Conservation (phyloP, 805 yeast species). For the Hanseniaspora mollemarum region DNA sequence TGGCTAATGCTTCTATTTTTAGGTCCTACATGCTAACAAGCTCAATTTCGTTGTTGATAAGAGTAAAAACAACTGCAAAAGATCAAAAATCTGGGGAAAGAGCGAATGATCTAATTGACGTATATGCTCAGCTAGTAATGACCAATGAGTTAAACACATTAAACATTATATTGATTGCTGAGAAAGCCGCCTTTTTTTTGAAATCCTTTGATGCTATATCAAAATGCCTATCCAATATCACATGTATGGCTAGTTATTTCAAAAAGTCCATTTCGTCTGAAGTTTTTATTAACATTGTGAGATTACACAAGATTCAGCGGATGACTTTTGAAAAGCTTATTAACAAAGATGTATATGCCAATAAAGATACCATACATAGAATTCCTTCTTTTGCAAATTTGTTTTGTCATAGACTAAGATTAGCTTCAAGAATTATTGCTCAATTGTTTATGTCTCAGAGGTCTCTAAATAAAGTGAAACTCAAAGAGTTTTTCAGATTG, state of each 20-base stretch:
- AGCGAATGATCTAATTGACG: not conserved
- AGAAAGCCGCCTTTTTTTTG: not conserved
- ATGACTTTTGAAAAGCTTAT: not conserved
- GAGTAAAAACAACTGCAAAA: not conserved
- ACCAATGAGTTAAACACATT: slow-evolving; percentile 4
- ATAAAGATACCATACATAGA: slow-evolving; percentile 7
- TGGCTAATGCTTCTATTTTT: slow-evolving; percentile 7
- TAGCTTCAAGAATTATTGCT: slow-evolving; percentile 6
- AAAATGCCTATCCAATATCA: not conserved
- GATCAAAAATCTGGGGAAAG: not conserved
- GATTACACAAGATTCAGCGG: slow-evolving; percentile 2
- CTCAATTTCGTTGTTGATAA: slow-evolving; percentile 2
- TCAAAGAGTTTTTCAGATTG: not conserved
- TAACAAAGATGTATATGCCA: not conserved
- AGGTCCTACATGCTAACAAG: slow-evolving; percentile 10
- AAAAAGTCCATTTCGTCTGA: not conserved
- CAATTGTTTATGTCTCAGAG: slow-evolving; percentile 12
- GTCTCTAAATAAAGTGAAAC: not conserved
- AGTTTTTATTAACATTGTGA: not conserved
- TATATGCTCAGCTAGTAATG: not conserved
- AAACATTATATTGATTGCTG: not conserved
- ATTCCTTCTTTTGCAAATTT: slow-evolving; percentile 8
- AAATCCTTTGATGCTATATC: slow-evolving; percentile 7
- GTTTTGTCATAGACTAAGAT: slow-evolving; percentile 6
- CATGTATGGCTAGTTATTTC: not conserved